Evolutionary conservation across 768 basidiomycete species (phyloP).

Genomic region (Suillus plorans): DNA sequence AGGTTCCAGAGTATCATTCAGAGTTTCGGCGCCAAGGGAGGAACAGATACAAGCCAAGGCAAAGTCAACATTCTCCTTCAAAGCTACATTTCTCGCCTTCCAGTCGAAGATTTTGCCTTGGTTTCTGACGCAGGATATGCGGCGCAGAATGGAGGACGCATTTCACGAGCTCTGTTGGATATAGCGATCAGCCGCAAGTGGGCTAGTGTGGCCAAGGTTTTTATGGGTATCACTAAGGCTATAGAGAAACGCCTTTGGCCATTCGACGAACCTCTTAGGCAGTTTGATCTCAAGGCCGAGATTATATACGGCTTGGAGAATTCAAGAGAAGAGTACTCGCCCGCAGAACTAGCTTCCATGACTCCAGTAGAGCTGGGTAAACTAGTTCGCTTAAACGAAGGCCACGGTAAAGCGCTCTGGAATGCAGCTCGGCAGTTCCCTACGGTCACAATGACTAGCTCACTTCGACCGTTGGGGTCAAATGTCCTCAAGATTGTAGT

Average conservation of each 20-base stretch:
- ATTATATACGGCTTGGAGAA: conserved; percentile 74
- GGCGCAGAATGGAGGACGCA: conserved; percentile 93
- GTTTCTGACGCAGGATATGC: conserved; percentile 94
- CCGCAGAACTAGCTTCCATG: conserved; percentile 68
- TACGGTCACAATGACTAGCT: conserved; percentile 58
- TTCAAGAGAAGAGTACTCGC: conserved; percentile 80
- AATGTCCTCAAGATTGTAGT: conserved; percentile 81
- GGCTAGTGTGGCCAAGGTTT: conserved; percentile 75
- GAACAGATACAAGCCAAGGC: conserved; percentile 59
- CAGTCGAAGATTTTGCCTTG: conserved; percentile 93
- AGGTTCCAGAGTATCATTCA: not conserved
- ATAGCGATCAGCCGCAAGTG: conserved; percentile 92
- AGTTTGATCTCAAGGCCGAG: conserved; percentile 76
- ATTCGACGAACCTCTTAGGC: conserved; percentile 86
- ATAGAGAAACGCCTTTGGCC: conserved; percentile 94
- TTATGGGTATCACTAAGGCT: conserved; percentile 91
- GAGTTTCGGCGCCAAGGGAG: conserved; percentile 46
- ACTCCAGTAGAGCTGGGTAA: conserved; percentile 71
- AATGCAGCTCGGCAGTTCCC: conserved; percentile 87
- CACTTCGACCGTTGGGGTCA: conserved; percentile 77
- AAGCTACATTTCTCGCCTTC: conserved; percentile 76
- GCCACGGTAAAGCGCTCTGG: conserved; percentile 76
- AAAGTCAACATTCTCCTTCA: conserved; percentile 97
- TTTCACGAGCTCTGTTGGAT: conserved; percentile 91
- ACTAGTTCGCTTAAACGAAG: conserved; percentile 82